Evolutionary conservation across 768 basidiomycete species (phyloP), one percentile per base, ranked within the genome.

Genomic region (Favolaschia claudopus): DNA sequence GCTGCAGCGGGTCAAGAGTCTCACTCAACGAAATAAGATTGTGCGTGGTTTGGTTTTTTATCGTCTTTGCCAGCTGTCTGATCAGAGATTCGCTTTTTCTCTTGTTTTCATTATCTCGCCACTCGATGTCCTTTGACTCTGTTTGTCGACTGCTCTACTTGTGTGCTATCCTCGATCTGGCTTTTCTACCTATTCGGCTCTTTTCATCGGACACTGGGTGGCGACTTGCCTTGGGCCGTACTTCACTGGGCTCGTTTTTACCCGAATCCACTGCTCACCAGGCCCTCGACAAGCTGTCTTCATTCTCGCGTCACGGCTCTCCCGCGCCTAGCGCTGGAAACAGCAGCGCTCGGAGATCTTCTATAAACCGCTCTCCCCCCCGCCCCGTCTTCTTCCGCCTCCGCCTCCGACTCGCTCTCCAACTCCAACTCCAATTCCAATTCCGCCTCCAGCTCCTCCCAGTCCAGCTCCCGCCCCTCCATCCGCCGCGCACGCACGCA

Each of bases 21-120:
- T 93, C 44, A 84, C 88, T 15, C 83, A 91, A 66, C 81, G 89
- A 53, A 93, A 90, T 75, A 83, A 87, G 66, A 80, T 88, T 82
- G 91, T 91, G 68, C 67, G 88, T 71, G 1, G 43, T 49, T 61
- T 62, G 64, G 56, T 62, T 40, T 58, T 48, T 52, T 55, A 42
- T 25, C n/a, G n/a, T 58, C 20, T 5, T 51, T 60, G 34, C 62
- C 37, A 53, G 57, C 62, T 70, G 65, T 55, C 66, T 59, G 39
- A 68, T 50, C 39, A 69, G 65, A 68, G 64, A 69, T 63, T 67
- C 67, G 64, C 65, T 67, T 55, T 69, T 61, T 69, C 57, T 64
- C 62, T 68, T 73, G 75, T 64, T 70, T 77, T 57, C 49, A 53
- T 56, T n/a, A 69, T 61, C 39, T 31, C 46, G 29, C 24, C 20